phyloP scores from a whole-genome alignment of 768 basidiomycete species.

The Tremella mesenterica region DNA sequence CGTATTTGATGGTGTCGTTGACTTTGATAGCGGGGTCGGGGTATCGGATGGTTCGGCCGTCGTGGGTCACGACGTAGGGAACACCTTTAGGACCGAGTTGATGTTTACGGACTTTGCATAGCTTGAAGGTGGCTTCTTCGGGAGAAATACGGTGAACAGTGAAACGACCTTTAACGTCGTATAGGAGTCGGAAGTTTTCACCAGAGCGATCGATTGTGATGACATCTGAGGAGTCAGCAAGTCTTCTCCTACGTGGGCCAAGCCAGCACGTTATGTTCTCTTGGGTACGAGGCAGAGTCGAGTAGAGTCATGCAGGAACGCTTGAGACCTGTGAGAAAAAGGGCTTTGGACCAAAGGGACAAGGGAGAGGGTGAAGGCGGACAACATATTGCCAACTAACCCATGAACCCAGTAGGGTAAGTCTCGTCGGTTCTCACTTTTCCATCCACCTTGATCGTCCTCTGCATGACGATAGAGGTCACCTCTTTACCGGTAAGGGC shows the following conservation, averaged over 20 bases:
- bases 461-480: conserved; percentile 85
- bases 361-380: not conserved
- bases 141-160: conserved; percentile 98
- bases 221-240: conserved; percentile 58
- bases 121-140: conserved; percentile 94
- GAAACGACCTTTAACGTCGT: conserved; percentile 99
- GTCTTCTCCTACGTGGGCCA: not conserved
- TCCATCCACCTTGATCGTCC: conserved; percentile 94
- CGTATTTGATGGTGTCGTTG: conserved; percentile 97
- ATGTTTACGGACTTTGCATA: conserved; percentile 76
- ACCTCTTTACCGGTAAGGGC: conserved; percentile 96
- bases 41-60: conserved; percentile 98
- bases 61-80: conserved; percentile 95
- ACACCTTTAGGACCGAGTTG: conserved; percentile 89
- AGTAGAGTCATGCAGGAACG: not conserved
- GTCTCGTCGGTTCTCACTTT: conserved; percentile 98
- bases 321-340: not conserved
- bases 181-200: conserved; percentile 98
- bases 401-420: conserved; percentile 95
- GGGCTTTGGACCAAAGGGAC: not conserved
- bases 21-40: conserved; percentile 90
- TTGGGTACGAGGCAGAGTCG: no score
- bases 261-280: no score
- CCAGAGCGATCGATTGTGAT: conserved; percentile 95
- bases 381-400: no score